Conservation (phyloP, 805 yeast species). For the Saccharomycopsis sp. region DNA sequence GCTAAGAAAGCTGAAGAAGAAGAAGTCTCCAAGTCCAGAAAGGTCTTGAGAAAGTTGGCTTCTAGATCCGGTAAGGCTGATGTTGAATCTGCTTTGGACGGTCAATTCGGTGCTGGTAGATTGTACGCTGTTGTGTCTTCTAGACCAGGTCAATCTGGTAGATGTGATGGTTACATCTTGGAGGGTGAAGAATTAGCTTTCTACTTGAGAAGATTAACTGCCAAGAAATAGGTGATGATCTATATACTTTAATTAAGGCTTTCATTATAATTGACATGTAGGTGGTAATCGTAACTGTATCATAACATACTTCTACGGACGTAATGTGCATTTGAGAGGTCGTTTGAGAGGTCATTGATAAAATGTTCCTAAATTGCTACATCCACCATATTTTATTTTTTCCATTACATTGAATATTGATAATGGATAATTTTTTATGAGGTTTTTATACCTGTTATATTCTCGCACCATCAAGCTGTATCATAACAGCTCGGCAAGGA, state of each 20-base stretch:
- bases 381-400: too few species aligned
- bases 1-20: slow-evolving; percentile 38
- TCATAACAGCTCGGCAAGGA: too few species aligned
- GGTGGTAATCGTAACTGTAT: background rate
- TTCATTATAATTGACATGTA: background rate
- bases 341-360: too few species aligned
- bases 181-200: slow-evolving; percentile 99
- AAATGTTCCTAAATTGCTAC: too few species aligned
- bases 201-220: slow-evolving; percentile 99
- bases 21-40: slow-evolving; percentile 58
- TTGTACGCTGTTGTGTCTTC: slow-evolving; percentile 98
- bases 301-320: background rate
- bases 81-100: slow-evolving; percentile 84
- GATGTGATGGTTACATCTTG: slow-evolving; percentile 99
- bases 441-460: too few species aligned
- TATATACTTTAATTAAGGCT: background rate
- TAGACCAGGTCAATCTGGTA: slow-evolving; percentile 99
- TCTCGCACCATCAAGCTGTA: too few species aligned
- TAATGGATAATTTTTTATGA: too few species aligned
- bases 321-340: too few species aligned
- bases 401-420: too few species aligned
- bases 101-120: slow-evolving; percentile 98
- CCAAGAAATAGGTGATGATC: slow-evolving; percentile 75
- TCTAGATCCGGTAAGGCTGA: slow-evolving; percentile 80
- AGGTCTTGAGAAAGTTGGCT: slow-evolving; percentile 67